Base-by-base conservation (phyloP, 2,329 filamentous ascomycete genomes). In the Beauveria rudraprayagi region DNA sequence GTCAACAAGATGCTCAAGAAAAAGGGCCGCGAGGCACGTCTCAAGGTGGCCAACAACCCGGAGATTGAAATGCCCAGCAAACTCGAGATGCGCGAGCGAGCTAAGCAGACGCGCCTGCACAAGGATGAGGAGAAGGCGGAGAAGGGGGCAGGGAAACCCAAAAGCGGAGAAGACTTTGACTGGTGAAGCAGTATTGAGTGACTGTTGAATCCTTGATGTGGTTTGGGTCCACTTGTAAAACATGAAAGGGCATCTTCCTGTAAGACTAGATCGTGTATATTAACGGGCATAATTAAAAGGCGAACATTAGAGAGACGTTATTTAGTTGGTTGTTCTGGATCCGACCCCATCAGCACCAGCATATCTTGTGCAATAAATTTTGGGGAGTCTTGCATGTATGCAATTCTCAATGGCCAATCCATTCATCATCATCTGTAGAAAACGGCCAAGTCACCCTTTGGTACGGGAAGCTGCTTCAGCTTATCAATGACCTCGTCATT, bases 401-500 rank as follows among this genome's bases (percentile, higher is more conserved):
- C 10, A 5, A 34, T 34, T 34, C 10, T 34, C 3, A 34, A 5
- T 34, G 11, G 34, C 34, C 14, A 11, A 16, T 37, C 5, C 5
- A 14, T 37, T 22, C 22, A 26, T 16, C 5, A n/a, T 69, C 70
- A 84, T 60, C 78, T 75, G 67, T 85, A 83, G 51, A 85, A 73
- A 7, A 85, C 75, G 0, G 78, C 79, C 64, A 84, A 64, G 62
- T 85, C 84, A 5, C 78, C 80, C 62, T 76, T 75, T 7, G 80
- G 77, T 26, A 79, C 74, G 2, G 77, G 78, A 37, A 87, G 75
- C 41, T 76, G 80, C 72, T 84, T 86, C 53, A 94, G 73, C 71
- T 82, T 85, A 43, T 85, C 84, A 75, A 91, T 80, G 17, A 92
- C 85, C 68, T 89, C 86, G 62, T 79, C 80, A 69, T 92, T 88